These are phyloP conservation scores for Phytophthora ohioensis DNA, from an alignment of 352 stramenopile genomes.

Conservation along the genomic window DNA sequence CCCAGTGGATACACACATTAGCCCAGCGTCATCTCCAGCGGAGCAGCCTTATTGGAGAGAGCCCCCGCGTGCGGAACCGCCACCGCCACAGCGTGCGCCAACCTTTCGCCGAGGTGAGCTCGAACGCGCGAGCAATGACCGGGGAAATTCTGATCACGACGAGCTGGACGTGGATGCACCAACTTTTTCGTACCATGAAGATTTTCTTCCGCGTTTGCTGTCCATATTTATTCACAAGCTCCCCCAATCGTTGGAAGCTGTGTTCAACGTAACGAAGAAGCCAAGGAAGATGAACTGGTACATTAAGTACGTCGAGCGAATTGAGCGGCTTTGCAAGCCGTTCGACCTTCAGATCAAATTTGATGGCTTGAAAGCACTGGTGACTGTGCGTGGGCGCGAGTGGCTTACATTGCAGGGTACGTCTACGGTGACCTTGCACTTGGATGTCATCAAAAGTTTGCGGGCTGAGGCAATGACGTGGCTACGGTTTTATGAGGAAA, in stretches of 20 bases:
- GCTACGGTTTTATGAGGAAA: constrained; percentile 51
- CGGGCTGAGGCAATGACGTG: constrained; percentile 55
- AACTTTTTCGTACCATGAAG: constrained; percentile 62
- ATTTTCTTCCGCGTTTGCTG: constrained; percentile 58
- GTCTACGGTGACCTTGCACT: constrained; percentile 58
- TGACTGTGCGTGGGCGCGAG: constrained; percentile 57
- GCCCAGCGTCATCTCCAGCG: constrained; percentile 24
- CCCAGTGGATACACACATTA: constrained; percentile 29
- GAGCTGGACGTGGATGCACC: constrained; percentile 37
- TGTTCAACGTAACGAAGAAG: constrained; percentile 76
- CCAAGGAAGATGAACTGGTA: constrained; percentile 79
- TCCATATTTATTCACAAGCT: constrained; percentile 65
- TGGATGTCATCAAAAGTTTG: constrained; percentile 58
- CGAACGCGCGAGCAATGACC: constrained; percentile 5
- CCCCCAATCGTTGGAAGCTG: constrained; percentile 52
- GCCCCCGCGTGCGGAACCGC: constrained; percentile 4
- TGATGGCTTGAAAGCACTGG: constrained; percentile 39
- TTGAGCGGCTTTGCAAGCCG: constrained; percentile 47
- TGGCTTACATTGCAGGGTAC: constrained; percentile 56
- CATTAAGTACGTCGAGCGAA: constrained; percentile 65
- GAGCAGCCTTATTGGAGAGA: constrained; percentile 31
- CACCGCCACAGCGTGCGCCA: constrained; percentile 9
- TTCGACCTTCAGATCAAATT: constrained; percentile 57
- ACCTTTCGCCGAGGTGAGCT: constrained; percentile 25
- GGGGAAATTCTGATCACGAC: constrained; percentile 9